Base-by-base conservation (phyloP, 495 filamentous ascomycete species). In the Parachaetomium inaequale region DNA sequence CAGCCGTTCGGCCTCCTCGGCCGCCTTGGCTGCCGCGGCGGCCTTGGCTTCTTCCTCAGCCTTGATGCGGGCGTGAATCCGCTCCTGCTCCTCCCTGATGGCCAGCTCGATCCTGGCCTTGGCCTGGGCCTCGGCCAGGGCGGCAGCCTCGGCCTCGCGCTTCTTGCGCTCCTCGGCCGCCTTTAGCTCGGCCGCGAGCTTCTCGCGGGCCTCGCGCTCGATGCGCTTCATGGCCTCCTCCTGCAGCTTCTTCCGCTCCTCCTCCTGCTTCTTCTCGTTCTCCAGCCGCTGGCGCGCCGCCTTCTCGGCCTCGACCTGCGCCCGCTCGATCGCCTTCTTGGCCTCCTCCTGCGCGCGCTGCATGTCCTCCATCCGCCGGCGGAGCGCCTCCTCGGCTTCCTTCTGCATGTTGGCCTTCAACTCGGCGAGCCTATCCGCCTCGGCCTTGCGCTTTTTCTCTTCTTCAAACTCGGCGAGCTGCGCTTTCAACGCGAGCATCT, bases 101-200 rank as follows among this genome's bases (percentile, higher is more conserved):
- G 68, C 68, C 28, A 60, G 70, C 29, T 78, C 75, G 19, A 80
- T 61, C 49, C 71, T 67, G 14, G 68, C 68, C 57, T 75, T 76
- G 40, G 75, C 72, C 28, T 72, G 72, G 0, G 75, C 77, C 54
- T 77, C 76, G 10, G 73, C 76, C 1, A 70, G 65, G n/a, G 78
- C 79, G 21, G 72, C 74, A 7, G 76, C 74, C 45, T 80, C 77
- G 4, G 82, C 80, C 38, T 84, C 83, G 45, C 71, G 78, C 51
- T 75, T 70, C 52, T 72, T 71, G 38, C 45, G 42, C 51, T 86
- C 83, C 7, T 80, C 83, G 32, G 78, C 71, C 1, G 64, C 72
- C 49, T 63, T 70, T 25, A 68, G 61, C 65, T 78, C 75, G 8
- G 70, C 69, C 42, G 70, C 68, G 14, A 75, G 49, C 43, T 74